Conservation (phyloP, 1,139 yeast species). For the Pichia kudriavzevii region DNA sequence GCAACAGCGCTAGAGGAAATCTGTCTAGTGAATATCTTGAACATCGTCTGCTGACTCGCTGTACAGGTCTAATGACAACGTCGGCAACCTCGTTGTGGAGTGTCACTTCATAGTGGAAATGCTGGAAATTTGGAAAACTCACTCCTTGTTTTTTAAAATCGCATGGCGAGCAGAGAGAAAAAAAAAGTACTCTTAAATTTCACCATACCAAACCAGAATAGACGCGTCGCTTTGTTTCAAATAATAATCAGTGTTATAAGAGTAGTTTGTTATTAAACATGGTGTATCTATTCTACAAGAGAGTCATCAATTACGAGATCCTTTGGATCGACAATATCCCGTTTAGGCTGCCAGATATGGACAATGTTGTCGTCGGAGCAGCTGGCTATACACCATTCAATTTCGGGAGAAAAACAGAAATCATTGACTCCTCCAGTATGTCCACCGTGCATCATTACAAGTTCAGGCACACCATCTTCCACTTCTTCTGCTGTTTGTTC, state of each 20-base stretch:
- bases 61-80: neutral
- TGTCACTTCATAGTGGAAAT: no score
- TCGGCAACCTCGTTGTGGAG: slow-evolving; percentile 43
- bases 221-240: no score
- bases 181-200: no score
- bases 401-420: slow-evolving; percentile 59
- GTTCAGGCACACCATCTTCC: slow-evolving; percentile 74
- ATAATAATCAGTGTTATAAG: no score
- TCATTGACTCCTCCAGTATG: slow-evolving; percentile 73
- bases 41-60: neutral
- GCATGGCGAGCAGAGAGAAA: no score
- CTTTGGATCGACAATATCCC: no score
- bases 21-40: slow-evolving; percentile 1
- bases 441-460: slow-evolving; percentile 83
- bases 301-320: no score
- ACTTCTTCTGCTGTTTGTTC: slow-evolving; percentile 75
- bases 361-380: slow-evolving; percentile 73
- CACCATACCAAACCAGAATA: no score
- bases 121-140: no score
- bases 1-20: slow-evolving; percentile 4
- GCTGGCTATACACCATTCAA: slow-evolving; percentile 68
- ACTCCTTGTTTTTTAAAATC: no score
- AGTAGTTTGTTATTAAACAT: no score
- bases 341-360: slow-evolving; percentile 78
- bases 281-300: no score